phyloP scores from a whole-genome alignment of 441 rosid genomes.

The Euphorbia celastroides region DNA sequence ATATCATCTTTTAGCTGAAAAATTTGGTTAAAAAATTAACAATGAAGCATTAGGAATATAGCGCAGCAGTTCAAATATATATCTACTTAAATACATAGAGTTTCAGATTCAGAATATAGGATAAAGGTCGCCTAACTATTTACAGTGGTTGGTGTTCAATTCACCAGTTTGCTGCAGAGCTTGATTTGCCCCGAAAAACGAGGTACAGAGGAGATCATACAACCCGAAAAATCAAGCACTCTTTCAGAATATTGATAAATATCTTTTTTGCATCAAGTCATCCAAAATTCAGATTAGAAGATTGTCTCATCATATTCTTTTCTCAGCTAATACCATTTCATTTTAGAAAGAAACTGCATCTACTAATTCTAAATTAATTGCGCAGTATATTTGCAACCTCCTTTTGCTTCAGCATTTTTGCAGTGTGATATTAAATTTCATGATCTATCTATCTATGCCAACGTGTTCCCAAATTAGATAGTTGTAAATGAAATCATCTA shows the following conservation, averaged over 20 bases:
- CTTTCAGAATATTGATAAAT: background rate
- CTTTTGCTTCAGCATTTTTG: slow-evolving; percentile 5
- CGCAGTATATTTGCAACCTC: background rate
- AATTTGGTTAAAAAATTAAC: background rate
- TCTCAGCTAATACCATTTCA: background rate
- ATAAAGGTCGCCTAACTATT: background rate
- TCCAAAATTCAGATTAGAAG: background rate
- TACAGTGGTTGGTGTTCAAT: background rate
- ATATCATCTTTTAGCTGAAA: slow-evolving; percentile 1
- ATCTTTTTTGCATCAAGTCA: background rate
- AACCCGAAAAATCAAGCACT: background rate
- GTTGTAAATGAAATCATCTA: background rate
- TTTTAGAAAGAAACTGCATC: background rate
- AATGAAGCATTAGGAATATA: background rate
- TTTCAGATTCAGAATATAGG: background rate
- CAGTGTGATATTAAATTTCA: background rate
- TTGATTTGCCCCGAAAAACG: background rate
- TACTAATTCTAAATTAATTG: background rate
- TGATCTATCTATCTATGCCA: slow-evolving; percentile 2
- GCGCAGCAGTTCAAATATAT: background rate
- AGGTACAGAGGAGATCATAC: background rate
- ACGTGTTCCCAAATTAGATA: background rate
- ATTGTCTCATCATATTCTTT: background rate
- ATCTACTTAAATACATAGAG: background rate
- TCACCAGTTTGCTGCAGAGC: background rate